A percentile compares a stretch with the other conserved stretches of the same genome.
Evolutionary conservation across 345 rosid genomes (phyloP).

Genomic region (Salix purpurea): DNA sequence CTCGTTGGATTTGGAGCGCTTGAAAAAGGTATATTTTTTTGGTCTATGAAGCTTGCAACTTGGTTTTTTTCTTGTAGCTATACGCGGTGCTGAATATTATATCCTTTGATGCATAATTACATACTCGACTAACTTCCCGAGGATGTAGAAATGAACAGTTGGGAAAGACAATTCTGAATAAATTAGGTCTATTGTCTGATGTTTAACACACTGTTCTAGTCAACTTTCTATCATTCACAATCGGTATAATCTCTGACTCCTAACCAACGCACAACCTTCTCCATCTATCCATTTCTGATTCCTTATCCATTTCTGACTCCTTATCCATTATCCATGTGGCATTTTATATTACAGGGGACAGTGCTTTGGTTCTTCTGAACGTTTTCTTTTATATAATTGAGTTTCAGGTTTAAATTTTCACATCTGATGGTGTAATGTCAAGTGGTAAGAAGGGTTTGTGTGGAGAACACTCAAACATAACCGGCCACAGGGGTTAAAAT

Average conservation of each 20-base stretch:
- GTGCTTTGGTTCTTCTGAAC: not conserved
- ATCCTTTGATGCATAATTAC: not conserved
- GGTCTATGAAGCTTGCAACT: not conserved
- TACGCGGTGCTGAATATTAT: not conserved
- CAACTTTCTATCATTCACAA: not conserved
- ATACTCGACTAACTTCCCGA: not conserved
- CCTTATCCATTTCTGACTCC: no score
- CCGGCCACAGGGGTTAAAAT: no score
- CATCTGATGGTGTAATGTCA: not conserved
- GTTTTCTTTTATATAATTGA: not conserved
- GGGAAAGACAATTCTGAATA: not conserved
- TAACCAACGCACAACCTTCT: not conserved
- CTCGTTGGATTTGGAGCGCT: not conserved
- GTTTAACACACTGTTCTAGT: not conserved
- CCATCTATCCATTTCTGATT: not conserved
- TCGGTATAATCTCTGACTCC: conserved; percentile 1
- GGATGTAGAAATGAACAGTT: not conserved
- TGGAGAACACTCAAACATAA: no score
- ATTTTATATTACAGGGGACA: not conserved
- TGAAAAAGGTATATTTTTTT: not conserved
- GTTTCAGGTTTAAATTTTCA: not conserved
- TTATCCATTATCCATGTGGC: not conserved
- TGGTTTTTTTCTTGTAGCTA: not conserved
- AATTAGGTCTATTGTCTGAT: not conserved
- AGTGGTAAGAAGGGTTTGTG: not conserved